These are phyloP conservation scores for Articulospora tetracladia DNA, from an alignment of 495 filamentous ascomycete genomes.

Conservation along the genomic window DNA sequence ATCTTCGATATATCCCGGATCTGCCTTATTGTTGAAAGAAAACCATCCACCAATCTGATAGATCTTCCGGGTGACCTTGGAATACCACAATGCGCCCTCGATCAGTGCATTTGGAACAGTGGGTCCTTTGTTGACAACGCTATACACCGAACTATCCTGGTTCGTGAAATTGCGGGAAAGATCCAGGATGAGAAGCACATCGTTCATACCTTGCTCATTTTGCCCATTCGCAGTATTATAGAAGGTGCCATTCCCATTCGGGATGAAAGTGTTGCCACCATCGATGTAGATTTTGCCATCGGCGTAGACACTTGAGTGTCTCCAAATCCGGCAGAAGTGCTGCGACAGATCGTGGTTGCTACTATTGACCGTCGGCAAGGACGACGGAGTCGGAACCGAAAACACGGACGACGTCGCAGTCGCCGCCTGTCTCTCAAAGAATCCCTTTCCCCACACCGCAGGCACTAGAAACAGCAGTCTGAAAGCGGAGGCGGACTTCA, in stretches of 20 bases:
- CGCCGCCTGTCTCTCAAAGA: neutral
- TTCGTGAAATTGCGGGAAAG: conserved; percentile 15
- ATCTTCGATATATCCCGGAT: conserved; percentile 4
- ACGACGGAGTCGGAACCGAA: neutral
- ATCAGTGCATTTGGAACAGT: conserved; percentile 7
- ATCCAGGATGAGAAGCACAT: conserved; percentile 6
- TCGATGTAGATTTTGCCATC: conserved; percentile 15
- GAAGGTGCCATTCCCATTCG: conserved; percentile 1
- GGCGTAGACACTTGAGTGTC: conserved; percentile 13
- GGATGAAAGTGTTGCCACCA: conserved; percentile 8
- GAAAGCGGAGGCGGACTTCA: neutral
- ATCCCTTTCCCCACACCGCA: neutral
- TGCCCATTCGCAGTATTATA: neutral
- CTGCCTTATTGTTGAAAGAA: conserved; percentile 3
- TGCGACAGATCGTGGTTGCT: conserved; percentile 2
- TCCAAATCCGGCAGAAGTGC: conserved; percentile 4
- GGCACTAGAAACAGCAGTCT: neutral
- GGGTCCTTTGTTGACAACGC: conserved; percentile 5
- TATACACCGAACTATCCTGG: conserved; percentile 7
- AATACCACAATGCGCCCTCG: conserved; percentile 10
- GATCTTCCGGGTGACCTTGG: conserved; percentile 7
- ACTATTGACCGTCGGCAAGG: neutral
- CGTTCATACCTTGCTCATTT: conserved; percentile 10
- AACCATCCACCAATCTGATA: conserved; percentile 14
- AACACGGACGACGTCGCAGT: neutral